Base-by-base conservation (phyloP, 1,284 basidiomycete species). In the Cryptococcus wingfieldii region DNA sequence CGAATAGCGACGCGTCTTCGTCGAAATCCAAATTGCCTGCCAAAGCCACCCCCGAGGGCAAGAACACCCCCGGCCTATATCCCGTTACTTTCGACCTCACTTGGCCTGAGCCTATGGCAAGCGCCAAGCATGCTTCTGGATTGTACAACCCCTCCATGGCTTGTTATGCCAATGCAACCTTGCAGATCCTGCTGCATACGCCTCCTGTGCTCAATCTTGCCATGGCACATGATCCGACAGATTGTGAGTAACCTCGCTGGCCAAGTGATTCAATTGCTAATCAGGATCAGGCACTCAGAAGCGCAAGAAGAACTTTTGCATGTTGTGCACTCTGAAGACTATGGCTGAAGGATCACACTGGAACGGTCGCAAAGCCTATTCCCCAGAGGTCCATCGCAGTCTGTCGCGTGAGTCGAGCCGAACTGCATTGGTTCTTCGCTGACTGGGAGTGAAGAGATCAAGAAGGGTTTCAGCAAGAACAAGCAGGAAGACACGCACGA, bases 401-500 rank as follows among this genome's bases (percentile, higher is more conserved):
- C 78, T 94, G 25, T 83, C 86, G 71, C 74, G 90, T 89, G 67
- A 59, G 86, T 82, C 7, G 39, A 4, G 8, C 14, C 16, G 7
- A 2, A n/a, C 47, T 18, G 25, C 19, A 8, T 25, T 31, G 28
- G 28, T 3, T 38, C 28, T 3, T 66, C 10, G 28, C 47, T 54
- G n/a, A 38, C 19, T 23, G 7, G 2, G 19, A 4, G 8, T 39
- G 12, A n/a, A 28, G 91, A 81, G 12, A 94, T 98, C 64, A 93
- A 93, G 14, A 93, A 92, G 74, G 87, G 91, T 62, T 86, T 98
- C 82, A 84, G 87, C 50, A 83, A 80, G 72, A 91, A 90, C n/a
- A 80, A 92, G 61, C 96, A 99, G 77, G 96, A 99, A 74, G 96
- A 99, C 74, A 87, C 95, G 4, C 96, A 99, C 75, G 96, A 99